These are phyloP conservation scores for Pichia sp. DNA, from an alignment of 1,139 yeast genomes.

Conservation along the genomic window DNA sequence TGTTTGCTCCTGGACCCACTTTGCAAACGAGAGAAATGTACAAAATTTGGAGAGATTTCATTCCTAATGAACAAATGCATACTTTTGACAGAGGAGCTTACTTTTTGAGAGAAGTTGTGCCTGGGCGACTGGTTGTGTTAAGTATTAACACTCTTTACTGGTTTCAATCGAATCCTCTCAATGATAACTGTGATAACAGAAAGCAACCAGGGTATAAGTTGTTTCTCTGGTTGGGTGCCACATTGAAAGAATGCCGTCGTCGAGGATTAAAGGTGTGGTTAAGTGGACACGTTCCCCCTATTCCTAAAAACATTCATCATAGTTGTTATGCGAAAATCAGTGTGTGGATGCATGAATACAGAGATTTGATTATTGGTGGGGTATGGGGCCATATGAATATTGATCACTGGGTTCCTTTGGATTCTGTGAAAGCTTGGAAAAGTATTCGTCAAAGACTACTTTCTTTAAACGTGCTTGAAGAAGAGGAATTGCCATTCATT, in stretches of 20 bases:
- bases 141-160: constrained; percentile 73
- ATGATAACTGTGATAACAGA: constrained; percentile 64
- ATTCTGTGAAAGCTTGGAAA: constrained; percentile 58
- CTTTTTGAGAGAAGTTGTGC: constrained; percentile 67
- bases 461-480: constrained; percentile 12
- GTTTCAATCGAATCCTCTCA: constrained; percentile 71
- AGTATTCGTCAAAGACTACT: constrained; percentile 30
- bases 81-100: constrained; percentile 69
- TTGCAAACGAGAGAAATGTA: constrained; percentile 71
- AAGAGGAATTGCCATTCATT: constrained; percentile 7
- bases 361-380: constrained; percentile 79
- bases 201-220: constrained; percentile 76
- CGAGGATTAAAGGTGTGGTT: constrained; percentile 81
- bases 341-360: constrained; percentile 71
- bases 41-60: constrained; percentile 61
- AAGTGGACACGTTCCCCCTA: constrained; percentile 84
- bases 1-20: constrained; percentile 80
- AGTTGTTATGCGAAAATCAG: constrained; percentile 67
- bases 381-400: constrained; percentile 84
- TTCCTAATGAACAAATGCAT: constrained; percentile 76
- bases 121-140: constrained; percentile 65
- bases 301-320: constrained; percentile 64
- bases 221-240: constrained; percentile 71
- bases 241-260: constrained; percentile 63
- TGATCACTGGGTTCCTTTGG: constrained; percentile 76